A percentile compares a stretch with the other conserved stretches of the same genome.
Conservation (phyloP, 2,329 filamentous ascomycete species). For the Ilyonectria destructans region DNA sequence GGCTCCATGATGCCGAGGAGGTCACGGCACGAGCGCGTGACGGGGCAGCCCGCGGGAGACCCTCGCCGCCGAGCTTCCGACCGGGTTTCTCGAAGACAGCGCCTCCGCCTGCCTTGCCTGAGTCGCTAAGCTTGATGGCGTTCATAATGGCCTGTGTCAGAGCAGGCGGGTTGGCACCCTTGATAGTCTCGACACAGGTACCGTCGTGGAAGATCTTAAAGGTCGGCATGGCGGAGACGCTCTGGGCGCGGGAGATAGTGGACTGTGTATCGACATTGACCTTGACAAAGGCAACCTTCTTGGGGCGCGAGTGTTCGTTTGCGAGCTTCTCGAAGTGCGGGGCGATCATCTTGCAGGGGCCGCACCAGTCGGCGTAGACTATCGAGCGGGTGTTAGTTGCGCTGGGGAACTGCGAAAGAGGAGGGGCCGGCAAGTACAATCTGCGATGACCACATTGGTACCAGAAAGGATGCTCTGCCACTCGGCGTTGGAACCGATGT, state of each 20-base stretch:
- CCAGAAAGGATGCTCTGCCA: conserved; percentile 81
- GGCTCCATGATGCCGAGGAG: conserved; percentile 47
- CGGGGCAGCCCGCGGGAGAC: conserved; percentile 31
- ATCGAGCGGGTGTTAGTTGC: conserved; percentile 48
- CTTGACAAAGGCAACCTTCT: conserved; percentile 91
- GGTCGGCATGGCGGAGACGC: conserved; percentile 91
- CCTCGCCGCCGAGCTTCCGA: conserved; percentile 69
- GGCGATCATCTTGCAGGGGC: conserved; percentile 92
- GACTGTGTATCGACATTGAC: conserved; percentile 90
- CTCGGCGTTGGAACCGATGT: conserved; percentile 77
- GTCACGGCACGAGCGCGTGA: conserved; percentile 37
- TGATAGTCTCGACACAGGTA: conserved; percentile 81
- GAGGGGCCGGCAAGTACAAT: conserved; percentile 76
- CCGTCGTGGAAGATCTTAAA: conserved; percentile 92
- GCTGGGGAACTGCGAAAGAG: conserved; percentile 10
- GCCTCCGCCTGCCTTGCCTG: conserved; percentile 61
- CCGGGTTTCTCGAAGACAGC: conserved; percentile 70
- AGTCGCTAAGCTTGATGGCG: conserved; percentile 69
- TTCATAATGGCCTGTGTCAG: conserved; percentile 85
- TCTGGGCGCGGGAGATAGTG: conserved; percentile 83
- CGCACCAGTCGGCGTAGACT: conserved; percentile 98
- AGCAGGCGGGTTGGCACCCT: conserved; percentile 84
- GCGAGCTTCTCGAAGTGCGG: conserved; percentile 91
- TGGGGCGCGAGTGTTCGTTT: conserved; percentile 83
- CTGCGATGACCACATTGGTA: conserved; percentile 87